Evolutionary conservation across 805 yeast genomes (phyloP).

Genomic region (Wickerhamomyces sydowiorum): DNA sequence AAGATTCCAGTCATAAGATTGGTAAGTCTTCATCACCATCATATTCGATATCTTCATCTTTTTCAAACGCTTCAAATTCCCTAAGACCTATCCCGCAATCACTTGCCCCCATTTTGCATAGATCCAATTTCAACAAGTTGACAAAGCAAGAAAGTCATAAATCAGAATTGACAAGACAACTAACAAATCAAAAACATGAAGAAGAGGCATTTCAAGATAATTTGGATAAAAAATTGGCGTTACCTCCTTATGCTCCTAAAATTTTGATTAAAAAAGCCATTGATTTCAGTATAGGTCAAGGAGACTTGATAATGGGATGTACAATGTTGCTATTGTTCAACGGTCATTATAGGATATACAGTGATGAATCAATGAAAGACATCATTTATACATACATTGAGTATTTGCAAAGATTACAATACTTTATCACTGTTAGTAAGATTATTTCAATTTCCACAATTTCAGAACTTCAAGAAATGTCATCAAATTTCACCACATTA

Average conservation of each 20-base stretch:
- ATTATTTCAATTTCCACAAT: constrained; percentile 40
- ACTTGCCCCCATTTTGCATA: constrained; percentile 2
- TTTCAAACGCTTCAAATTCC: not conserved
- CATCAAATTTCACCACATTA: constrained; percentile 30
- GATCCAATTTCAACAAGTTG: constrained; percentile 1
- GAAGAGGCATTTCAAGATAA: constrained; percentile 2
- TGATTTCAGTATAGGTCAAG: constrained; percentile 52
- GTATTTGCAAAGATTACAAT: constrained; percentile 39
- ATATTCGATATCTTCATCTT: constrained; percentile 3
- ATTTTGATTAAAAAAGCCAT: constrained; percentile 44
- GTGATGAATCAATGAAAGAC: constrained; percentile 37
- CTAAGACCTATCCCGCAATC: not conserved
- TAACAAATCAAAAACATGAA: constrained; percentile 13
- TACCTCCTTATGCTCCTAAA: constrained; percentile 56
- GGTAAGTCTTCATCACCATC: constrained; percentile 6
- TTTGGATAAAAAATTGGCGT: constrained; percentile 1
- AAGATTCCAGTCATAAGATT: not conserved
- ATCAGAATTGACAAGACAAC: constrained; percentile 20
- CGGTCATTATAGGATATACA: constrained; percentile 29
- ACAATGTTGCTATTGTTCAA: constrained; percentile 51
- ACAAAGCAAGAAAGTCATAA: constrained; percentile 10
- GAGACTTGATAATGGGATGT: constrained; percentile 58
- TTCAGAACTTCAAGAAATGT: constrained; percentile 18
- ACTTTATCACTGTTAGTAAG: constrained; percentile 54
- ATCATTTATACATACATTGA: constrained; percentile 53